Base-by-base conservation (phyloP, 129 eudicot species). In the Deinandra increscens region DNA sequence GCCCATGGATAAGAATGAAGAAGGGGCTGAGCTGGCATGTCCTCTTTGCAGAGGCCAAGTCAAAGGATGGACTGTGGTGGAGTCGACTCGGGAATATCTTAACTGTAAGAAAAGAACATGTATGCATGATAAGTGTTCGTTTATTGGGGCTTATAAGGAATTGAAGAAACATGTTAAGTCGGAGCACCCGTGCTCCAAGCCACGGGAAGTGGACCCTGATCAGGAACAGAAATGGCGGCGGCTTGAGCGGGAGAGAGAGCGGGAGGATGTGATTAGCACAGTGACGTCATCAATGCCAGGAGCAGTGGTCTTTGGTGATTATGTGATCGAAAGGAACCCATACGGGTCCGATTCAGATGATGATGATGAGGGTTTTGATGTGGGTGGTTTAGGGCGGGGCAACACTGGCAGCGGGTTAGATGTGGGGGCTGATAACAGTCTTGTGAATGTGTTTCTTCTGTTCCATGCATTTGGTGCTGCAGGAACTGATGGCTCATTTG, bases 1-100 rank as follows among this genome's bases (percentile, higher is more conserved):
- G 84, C 56, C 82, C 4, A 59, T 70, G 17, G 89, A 87, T 59
- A 90, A 79, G 69, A 49, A 72, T 49, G 91, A 54, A 9, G 79
- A 90, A 66, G 86, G 78, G 44, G 51, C 86, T 0, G 93, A 84
- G 77, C 93, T 91, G 60, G 86, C 90, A 0, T 91, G 96, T 50
- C 97, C 96, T 0, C 96, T 91, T 39, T 91, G 97, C 77, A 70
- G 97, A 34, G 97, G 97, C 9, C 90, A 91, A 80, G 97, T 91
- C 58, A 91, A 91, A 82, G 96, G 96, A 18, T 91, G 96, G 96
- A 88, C 97, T 0, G 86, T 91, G 61, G 96, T 91, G 49, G 96
- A 91, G 61, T 85, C 88, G 9, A 92, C 93, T 15, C 71, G 97
- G 37, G 84, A 88, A 37, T 79, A 80, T 71, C 86, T 85, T 18